Conservation (phyloP, 371 early-diverging fungal genomes). For the Mucor saturninus region DNA sequence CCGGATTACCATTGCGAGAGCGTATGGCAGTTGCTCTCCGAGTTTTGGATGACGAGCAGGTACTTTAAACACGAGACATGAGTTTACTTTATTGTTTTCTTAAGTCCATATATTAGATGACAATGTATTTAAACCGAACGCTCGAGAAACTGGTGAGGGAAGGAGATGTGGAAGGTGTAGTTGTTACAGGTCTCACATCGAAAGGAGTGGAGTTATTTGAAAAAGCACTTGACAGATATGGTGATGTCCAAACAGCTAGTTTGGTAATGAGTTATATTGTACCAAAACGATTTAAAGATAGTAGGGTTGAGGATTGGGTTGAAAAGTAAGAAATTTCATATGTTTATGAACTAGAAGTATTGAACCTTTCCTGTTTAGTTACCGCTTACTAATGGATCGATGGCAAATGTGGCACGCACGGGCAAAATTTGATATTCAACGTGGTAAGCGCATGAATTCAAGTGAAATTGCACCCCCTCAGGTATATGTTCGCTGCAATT, state of each 20-base stretch:
- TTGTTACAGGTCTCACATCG: conserved; percentile 75
- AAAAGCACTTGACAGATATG: conserved; percentile 81
- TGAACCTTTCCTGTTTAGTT: conserved; percentile 49
- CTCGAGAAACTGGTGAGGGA: conserved; percentile 51
- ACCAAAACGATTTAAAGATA: conserved; percentile 65
- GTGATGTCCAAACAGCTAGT: conserved; percentile 90
- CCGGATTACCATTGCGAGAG: conserved; percentile 68
- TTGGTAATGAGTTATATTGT: conserved; percentile 69
- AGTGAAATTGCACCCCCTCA: conserved; percentile 76
- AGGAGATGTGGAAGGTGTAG: conserved; percentile 77
- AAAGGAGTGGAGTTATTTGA: conserved; percentile 73
- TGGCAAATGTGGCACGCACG: conserved; percentile 87
- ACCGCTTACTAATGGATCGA: conserved; percentile 85
- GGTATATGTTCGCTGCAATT: conserved; percentile 89
- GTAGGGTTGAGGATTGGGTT: conserved; percentile 78
- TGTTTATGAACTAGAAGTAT: neutral
- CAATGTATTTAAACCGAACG: conserved; percentile 53
- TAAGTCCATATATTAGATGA: conserved; percentile 39
- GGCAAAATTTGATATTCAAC: conserved; percentile 88
- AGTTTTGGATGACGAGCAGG: conserved; percentile 73
- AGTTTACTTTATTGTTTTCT: neutral
- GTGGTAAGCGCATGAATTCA: conserved; percentile 65
- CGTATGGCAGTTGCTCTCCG: conserved; percentile 80
- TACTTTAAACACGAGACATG: neutral
- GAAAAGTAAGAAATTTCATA: conserved; percentile 58